These are phyloP conservation scores for Antitrichia curtipendula DNA, from an alignment of 225 moss, liverwort and hornwort species.

Conservation along the genomic window DNA sequence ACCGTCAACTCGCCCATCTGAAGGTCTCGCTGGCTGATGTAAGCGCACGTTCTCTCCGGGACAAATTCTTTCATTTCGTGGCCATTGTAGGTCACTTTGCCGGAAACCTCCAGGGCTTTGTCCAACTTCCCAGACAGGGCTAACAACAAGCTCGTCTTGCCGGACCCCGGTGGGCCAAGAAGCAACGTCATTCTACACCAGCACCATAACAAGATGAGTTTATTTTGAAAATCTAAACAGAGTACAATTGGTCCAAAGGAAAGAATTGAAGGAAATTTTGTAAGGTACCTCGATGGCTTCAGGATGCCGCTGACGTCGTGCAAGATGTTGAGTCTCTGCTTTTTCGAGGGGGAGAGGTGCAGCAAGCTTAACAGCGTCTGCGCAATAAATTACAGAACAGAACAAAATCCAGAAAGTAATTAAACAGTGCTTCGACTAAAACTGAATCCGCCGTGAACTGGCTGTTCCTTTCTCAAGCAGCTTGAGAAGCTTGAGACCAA, in stretches of 20 bases:
- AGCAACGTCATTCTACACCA: constrained; percentile 49
- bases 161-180: constrained; percentile 62
- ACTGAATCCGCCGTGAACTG: neutral
- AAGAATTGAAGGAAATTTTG: neutral
- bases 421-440: too few species aligned
- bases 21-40: constrained; percentile 78
- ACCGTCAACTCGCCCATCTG: constrained; percentile 81
- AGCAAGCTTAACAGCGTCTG: constrained; percentile 16
- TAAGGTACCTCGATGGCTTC: constrained; percentile 43
- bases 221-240: neutral
- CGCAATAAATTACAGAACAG: neutral
- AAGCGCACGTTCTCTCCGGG: constrained; percentile 62
- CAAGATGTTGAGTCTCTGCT: constrained; percentile 27
- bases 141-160: constrained; percentile 50
- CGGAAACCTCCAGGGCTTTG: constrained; percentile 19
- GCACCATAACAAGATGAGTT: neutral
- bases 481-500: neutral
- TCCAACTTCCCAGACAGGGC: constrained; percentile 43
- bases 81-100: constrained; percentile 71
- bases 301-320: constrained; percentile 46
- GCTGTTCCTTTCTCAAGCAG: neutral
- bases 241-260: neutral
- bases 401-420: neutral
- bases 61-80: constrained; percentile 57
- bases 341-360: constrained; percentile 33